Percentiles rank a stretch among this genome's conserved stretches.
phyloP scores from a whole-genome alignment of 2,329 filamentous ascomycete genomes.

The Penicillium sp. region DNA sequence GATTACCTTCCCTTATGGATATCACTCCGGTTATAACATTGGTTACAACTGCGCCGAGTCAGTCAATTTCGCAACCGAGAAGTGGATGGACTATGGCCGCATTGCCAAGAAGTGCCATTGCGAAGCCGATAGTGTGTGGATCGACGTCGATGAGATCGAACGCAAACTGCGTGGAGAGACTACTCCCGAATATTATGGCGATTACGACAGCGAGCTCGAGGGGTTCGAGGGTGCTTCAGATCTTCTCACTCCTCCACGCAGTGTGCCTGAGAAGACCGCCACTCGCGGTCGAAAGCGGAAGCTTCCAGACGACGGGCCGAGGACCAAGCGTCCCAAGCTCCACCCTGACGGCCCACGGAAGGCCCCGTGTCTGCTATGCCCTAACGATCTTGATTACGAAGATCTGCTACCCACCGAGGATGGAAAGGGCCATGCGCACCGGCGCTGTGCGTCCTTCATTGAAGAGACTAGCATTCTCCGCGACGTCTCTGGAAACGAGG shows the following conservation, averaged over 20 bases:
- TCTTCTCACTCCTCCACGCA: conserved; percentile 74
- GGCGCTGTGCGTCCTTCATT: conserved; percentile 83
- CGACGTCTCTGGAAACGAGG: conserved; percentile 65
- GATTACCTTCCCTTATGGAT: conserved; percentile 96
- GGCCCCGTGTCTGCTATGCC: conserved; percentile 85
- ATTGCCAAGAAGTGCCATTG: conserved; percentile 97
- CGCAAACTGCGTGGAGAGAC: conserved; percentile 85
- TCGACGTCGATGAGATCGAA: conserved; percentile 93
- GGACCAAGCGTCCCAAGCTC: conserved; percentile 74
- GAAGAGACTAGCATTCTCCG: conserved; percentile 84
- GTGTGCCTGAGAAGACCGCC: conserved; percentile 67
- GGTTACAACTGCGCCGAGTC: conserved; percentile 99
- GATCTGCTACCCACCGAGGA: conserved; percentile 84
- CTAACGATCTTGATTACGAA: conserved; percentile 79
- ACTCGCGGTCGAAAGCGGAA: conserved; percentile 67
- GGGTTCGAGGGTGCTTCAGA: conserved; percentile 64
- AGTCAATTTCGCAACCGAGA: conserved; percentile 94
- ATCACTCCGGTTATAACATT: conserved; percentile 96
- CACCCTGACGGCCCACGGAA: conserved; percentile 68
- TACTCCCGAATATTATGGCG: conserved; percentile 52
- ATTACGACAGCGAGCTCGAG: conserved; percentile 61
- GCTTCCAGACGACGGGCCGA: conserved; percentile 54
- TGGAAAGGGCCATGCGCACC: conserved; percentile 74
- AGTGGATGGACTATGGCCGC: conserved; percentile 91
- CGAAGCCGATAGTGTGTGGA: conserved; percentile 96